These are phyloP conservation scores for Mortierella sp. DNA, from an alignment of 371 early-diverging fungal species.

Conservation along the genomic window DNA sequence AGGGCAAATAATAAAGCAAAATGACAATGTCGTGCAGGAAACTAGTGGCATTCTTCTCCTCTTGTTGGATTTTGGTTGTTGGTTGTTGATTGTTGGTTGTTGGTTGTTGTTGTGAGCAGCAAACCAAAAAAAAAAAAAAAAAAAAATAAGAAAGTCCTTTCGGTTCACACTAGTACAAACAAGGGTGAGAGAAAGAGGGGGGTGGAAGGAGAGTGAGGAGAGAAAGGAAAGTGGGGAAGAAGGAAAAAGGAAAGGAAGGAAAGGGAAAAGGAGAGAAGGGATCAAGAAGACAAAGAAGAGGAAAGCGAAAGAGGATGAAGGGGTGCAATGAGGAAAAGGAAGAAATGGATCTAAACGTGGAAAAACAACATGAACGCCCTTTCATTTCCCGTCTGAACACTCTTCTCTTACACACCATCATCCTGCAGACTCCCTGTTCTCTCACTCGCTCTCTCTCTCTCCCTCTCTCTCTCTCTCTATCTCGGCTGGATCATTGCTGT, in stretches of 20 bases:
- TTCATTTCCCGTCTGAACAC: not conserved
- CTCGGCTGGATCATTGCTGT: not conserved
- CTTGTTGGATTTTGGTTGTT: not conserved
- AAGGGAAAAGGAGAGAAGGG: not conserved
- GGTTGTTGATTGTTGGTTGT: not conserved
- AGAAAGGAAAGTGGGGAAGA: not conserved
- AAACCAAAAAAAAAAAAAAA: not conserved
- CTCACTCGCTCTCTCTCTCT: not conserved
- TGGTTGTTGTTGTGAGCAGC: slow-evolving; percentile 12
- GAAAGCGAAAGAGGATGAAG: not conserved
- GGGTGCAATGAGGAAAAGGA: not conserved
- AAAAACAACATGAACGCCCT: slow-evolving; percentile 7
- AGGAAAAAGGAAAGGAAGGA: not conserved
- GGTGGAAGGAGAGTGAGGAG: not conserved
- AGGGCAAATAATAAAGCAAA: not conserved
- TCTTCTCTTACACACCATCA: not conserved
- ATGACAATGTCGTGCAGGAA: slow-evolving; percentile 8
- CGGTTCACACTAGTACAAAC: not conserved
- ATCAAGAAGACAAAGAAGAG: not conserved
- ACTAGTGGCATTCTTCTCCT: not conserved
- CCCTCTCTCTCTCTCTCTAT: not conserved
- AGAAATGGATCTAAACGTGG: not conserved
- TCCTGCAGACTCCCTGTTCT: not conserved
- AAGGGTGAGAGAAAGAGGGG: not conserved
- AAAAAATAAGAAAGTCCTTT: not conserved